These are phyloP conservation scores for Cenchrus fungigraminus DNA, from an alignment of 176 grass and related monocot genomes.

Conservation along the genomic window DNA sequence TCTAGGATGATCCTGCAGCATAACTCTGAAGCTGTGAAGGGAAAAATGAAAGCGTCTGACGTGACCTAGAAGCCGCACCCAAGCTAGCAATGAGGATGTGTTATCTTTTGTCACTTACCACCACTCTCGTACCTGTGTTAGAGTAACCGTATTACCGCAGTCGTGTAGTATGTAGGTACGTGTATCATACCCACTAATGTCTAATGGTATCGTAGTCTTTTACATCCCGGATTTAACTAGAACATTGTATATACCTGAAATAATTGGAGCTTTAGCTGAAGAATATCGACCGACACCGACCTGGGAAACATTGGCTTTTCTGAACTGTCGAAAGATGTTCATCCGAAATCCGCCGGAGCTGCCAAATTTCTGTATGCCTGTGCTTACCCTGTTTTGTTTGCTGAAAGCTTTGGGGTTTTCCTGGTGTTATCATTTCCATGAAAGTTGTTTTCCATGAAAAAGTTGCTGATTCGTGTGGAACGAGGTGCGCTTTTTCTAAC, in stretches of 20 bases:
- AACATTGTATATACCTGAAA: slow-evolving; percentile 60
- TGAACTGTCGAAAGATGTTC: background rate
- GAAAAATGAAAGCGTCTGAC: background rate
- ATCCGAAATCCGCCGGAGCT: too few species aligned
- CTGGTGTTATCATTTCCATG: background rate
- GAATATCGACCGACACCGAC: slow-evolving; percentile 24
- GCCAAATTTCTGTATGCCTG: too few species aligned
- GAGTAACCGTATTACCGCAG: slow-evolving; percentile 32
- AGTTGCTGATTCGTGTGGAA: background rate
- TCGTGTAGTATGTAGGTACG: slow-evolving; percentile 26
- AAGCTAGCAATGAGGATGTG: slow-evolving; percentile 34
- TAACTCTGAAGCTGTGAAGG: slow-evolving; percentile 32
- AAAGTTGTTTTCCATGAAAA: background rate
- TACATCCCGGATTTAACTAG: slow-evolving; percentile 11
- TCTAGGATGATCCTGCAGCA: slow-evolving; percentile 13
- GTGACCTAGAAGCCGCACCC: slow-evolving; percentile 12
- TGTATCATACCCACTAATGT: slow-evolving; percentile 56
- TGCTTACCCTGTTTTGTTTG: too few species aligned
- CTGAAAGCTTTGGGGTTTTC: background rate
- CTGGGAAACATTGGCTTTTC: background rate
- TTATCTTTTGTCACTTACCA: background rate
- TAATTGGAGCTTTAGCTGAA: slow-evolving; percentile 42
- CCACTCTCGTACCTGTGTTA: slow-evolving; percentile 24
- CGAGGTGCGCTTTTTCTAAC: background rate
- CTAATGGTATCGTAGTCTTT: slow-evolving; percentile 33